Base-by-base conservation (phyloP, 2,329 filamentous ascomycete genomes). In the Uncinocarpus reesii region DNA sequence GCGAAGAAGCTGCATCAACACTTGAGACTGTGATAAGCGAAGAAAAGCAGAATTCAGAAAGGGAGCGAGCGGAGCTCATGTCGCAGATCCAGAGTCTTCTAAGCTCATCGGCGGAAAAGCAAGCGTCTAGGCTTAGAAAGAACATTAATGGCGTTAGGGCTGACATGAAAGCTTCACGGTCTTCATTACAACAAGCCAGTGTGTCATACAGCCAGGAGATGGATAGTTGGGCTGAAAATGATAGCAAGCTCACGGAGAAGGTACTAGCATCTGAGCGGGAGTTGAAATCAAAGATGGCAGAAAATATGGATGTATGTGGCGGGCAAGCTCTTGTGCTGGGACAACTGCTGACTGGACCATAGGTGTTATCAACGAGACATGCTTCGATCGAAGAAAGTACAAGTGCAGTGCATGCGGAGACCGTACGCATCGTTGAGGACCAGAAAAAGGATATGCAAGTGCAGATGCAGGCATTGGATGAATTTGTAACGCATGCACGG, bases 381-480 rank as follows among this genome's bases (percentile, higher is more conserved):
- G 80, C 75, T n/a, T 81, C 83, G 4, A 90, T 98, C 57, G 86
- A 90, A 57, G 76, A 78, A 6, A 85, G 85, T 0, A 89, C 90
- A 0, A 84, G 85, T 57, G 86, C 86, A 2, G 88, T 96, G 1
- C 89, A 98, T 56, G 83, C 84, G 28, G 85, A 94, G 66, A 95
- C 90, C 0, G 80, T 95, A 24, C 82, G 83, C 5, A 90, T 93
- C 50, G 89, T 96, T 10, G 85, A 90, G 59, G 82, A 84, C 49
- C 92, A 98, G 67, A 85, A 93, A 69, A 76, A 78, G 48, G 86
- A 94, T 56, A 83, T 98, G 61, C 83, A 85, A 52, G 77, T 75
- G n/a, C 87, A 96, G 65, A 89, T 98, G 78, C 79, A 81, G 49
- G 85, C 86, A 1, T 76, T 98, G 6, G 90, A 96, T 59, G 86